These are phyloP conservation scores for Bothriochloa decipiens DNA, from an alignment of 176 grass and related monocot species.

Conservation along the genomic window DNA sequence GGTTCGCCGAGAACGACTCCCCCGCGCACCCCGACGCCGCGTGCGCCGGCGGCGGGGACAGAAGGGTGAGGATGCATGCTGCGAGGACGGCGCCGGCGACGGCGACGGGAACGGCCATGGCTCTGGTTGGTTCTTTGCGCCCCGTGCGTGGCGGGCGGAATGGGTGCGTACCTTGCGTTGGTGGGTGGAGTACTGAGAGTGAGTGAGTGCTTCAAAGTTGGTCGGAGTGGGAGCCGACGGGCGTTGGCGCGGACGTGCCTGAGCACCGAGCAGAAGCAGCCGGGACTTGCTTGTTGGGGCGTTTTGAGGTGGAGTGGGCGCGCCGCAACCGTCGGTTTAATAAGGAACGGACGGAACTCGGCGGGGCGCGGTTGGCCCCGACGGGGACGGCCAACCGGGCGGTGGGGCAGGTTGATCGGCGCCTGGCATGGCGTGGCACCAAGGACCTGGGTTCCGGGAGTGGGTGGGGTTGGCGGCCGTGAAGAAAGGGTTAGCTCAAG, in stretches of 20 bases:
- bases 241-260: not conserved
- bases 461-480: not conserved
- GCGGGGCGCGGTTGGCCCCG: not conserved
- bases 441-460: not conserved
- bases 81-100: conserved; percentile 26
- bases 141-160: too few species aligned
- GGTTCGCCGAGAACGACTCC: conserved; percentile 47
- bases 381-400: not conserved
- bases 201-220: not conserved
- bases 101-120: not conserved
- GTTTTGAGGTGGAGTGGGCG: not conserved
- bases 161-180: not conserved
- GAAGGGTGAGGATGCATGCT: not conserved
- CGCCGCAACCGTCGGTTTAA: not conserved
- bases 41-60: not conserved
- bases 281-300: not conserved
- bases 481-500: not conserved
- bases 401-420: conserved; percentile 2
- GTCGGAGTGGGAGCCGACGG: too few species aligned
- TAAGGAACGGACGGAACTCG: not conserved
- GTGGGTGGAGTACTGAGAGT: not conserved
- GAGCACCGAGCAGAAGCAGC: too few species aligned
- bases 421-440: not conserved
- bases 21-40: conserved; percentile 40
- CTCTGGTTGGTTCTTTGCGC: too few species aligned